phyloP scores from a whole-genome alignment of 306 rosid genomes.

The Cicer arietinum region DNA sequence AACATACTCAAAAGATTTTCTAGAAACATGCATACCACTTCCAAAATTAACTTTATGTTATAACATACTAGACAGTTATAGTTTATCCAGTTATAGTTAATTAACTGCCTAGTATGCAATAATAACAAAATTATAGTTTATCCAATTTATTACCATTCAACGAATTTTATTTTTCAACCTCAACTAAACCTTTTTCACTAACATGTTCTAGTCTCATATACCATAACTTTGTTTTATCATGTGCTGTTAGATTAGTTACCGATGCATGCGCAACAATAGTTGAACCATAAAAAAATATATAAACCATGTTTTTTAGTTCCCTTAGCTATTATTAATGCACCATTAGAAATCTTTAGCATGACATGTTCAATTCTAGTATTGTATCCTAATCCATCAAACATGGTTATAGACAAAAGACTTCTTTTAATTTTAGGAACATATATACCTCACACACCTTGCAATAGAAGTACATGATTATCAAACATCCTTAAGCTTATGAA shows the following conservation, averaged over 20 bases:
- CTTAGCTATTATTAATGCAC: background rate
- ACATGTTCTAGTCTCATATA: background rate
- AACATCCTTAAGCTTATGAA: too few relatives aligned
- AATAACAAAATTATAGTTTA: background rate
- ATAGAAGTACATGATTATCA: too few relatives aligned
- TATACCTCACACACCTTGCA: accelerated
- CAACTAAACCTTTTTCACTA: background rate
- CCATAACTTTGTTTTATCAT: background rate
- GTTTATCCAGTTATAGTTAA: too few relatives aligned
- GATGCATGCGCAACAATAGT: background rate
- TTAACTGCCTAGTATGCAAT: background rate
- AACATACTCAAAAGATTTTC: background rate
- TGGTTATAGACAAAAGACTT: accelerated
- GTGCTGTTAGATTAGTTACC: background rate
- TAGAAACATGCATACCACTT: background rate
- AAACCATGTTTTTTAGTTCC: background rate
- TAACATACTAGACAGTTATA: too few relatives aligned
- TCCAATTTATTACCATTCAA: background rate
- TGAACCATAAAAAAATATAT: background rate
- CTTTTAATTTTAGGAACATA: accelerated
- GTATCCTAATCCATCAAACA: too few relatives aligned
- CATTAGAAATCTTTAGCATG: background rate
- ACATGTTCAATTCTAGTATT: too few relatives aligned
- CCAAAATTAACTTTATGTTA: background rate
- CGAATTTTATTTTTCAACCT: background rate